These are phyloP conservation scores for Tetrapisispora namnaoensis DNA, from an alignment of 805 yeast genomes.

Conservation along the genomic window DNA sequence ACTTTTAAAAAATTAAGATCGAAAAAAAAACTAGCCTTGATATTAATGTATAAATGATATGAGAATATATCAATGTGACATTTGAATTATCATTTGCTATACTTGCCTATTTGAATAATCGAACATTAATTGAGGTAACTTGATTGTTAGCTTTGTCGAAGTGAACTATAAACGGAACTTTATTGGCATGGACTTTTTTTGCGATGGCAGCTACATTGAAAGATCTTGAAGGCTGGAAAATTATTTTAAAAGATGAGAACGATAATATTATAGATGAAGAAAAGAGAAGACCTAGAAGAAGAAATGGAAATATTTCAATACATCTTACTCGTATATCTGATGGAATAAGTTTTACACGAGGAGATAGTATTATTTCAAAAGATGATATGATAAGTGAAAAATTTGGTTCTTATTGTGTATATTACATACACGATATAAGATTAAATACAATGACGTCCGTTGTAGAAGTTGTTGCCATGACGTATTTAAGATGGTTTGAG, in stretches of 20 bases:
- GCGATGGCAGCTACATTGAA: constrained; percentile 14
- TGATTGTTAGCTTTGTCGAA: too few species aligned
- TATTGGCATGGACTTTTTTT: background rate
- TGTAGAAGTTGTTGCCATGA: constrained; percentile 39
- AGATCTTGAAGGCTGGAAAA: constrained; percentile 19
- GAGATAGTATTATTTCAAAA: constrained; percentile 41
- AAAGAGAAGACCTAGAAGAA: constrained; percentile 8
- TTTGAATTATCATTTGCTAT: too few species aligned
- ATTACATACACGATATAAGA: constrained; percentile 41
- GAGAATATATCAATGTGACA: too few species aligned
- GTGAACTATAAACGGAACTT: too few species aligned
- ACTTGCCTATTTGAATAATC: too few species aligned
- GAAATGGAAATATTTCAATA: constrained; percentile 8
- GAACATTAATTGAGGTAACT: too few species aligned
- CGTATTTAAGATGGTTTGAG: constrained; percentile 38
- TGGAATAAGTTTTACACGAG: constrained; percentile 40
- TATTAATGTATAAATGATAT: too few species aligned
- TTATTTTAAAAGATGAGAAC: constrained; percentile 13
- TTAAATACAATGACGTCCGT: constrained; percentile 39
- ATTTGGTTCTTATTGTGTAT: constrained; percentile 28
- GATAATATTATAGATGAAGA: constrained; percentile 10
- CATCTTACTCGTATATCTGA: constrained; percentile 36
- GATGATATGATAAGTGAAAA: constrained; percentile 21
- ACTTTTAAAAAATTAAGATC: too few species aligned
- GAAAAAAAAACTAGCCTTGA: too few species aligned